A percentile compares a stretch with the other conserved stretches of the same genome.
Evolutionary conservation across 169 alveolate species (phyloP).

Genomic region (Toxoplasma gondii): DNA sequence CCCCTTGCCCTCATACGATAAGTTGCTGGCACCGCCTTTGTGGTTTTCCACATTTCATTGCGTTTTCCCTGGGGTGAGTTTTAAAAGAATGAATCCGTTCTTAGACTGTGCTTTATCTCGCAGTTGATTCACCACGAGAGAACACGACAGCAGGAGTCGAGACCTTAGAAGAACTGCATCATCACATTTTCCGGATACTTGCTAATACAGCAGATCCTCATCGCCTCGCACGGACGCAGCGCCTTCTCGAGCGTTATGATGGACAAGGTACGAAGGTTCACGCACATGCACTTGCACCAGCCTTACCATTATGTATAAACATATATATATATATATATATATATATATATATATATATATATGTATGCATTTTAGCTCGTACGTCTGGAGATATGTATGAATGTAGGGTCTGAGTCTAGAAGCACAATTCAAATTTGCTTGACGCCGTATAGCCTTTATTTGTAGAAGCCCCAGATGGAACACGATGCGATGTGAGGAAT

Average conservation of each 20-base stretch:
- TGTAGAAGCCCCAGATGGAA: too few species aligned
- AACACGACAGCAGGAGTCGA: background rate
- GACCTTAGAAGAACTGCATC: slow-evolving; percentile 40
- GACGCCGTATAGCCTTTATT: too few species aligned
- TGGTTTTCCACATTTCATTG: too few species aligned
- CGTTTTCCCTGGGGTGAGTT: background rate
- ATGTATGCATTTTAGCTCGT: background rate
- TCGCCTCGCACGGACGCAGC: slow-evolving; percentile 45
- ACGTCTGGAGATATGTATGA: background rate
- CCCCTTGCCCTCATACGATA: too few species aligned
- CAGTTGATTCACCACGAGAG: background rate
- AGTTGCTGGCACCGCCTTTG: too few species aligned
- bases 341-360: background rate
- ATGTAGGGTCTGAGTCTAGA: too few species aligned
- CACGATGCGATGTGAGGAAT: too few species aligned
- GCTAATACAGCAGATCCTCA: slow-evolving; percentile 35
- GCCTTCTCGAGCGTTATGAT: slow-evolving; percentile 25
- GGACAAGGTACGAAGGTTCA: slow-evolving; percentile 21
- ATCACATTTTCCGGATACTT: slow-evolving; percentile 19
- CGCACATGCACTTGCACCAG: background rate
- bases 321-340: background rate
- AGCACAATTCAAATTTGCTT: too few species aligned
- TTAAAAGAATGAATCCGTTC: background rate
- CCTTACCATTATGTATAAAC: background rate
- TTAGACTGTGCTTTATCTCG: background rate